These are phyloP conservation scores for Cardamine resedifolia DNA, from an alignment of 345 rosid genomes.

Conservation along the genomic window DNA sequence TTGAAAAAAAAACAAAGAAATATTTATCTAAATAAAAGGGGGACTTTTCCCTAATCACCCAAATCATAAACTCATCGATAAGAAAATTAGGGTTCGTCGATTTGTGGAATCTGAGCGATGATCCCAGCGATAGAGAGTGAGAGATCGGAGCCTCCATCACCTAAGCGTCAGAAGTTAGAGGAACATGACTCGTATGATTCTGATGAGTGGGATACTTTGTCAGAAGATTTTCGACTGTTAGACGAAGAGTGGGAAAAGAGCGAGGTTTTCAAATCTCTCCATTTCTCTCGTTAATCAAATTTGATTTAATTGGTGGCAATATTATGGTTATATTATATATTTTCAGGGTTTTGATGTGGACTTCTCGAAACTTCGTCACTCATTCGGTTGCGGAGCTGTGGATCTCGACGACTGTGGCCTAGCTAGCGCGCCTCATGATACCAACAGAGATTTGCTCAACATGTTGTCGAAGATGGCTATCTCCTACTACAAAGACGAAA, in stretches of 20 bases:
- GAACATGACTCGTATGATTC: not conserved
- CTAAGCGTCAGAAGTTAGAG: not conserved
- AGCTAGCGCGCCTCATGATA: not conserved
- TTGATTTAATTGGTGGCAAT: no score
- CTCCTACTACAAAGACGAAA: not conserved
- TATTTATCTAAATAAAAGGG: no score
- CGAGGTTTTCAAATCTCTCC: not conserved
- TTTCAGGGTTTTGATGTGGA: no score
- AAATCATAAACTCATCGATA: no score
- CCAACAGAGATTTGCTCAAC: not conserved
- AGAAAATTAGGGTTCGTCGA: no score
- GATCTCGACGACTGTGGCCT: not conserved
- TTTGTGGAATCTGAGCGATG: not conserved
- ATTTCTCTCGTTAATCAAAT: no score
- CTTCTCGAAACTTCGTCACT: no score
- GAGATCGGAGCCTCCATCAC: not conserved
- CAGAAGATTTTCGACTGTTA: not conserved
- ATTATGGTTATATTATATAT: no score
- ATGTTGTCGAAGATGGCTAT: not conserved
- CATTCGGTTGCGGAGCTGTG: no score
- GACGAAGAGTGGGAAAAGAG: not conserved
- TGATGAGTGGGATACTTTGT: not conserved
- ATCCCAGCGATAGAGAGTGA: not conserved
- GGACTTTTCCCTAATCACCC: no score
- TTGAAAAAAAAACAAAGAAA: no score